A percentile compares a stretch with the other conserved stretches of the same genome.
Conservation (phyloP, 768 basidiomycete species). For the Lactarius evosmus region DNA sequence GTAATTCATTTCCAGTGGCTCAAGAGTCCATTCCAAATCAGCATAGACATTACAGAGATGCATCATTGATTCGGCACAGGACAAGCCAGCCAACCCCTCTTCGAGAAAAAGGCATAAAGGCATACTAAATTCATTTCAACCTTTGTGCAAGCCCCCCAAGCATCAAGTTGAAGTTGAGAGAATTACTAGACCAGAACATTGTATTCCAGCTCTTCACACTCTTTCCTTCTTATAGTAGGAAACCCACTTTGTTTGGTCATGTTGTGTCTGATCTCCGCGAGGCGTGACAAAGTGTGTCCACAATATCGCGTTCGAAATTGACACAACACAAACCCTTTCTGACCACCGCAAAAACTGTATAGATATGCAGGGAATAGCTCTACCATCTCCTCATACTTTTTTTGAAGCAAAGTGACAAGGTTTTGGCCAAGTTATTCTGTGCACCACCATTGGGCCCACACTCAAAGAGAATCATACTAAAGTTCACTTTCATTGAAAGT, state of each 20-base stretch:
- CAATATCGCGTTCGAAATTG: slow-evolving; percentile 36
- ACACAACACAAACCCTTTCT: too few species aligned
- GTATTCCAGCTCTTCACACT: slow-evolving; percentile 27
- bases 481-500: too few species aligned
- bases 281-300: slow-evolving; percentile 35
- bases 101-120: background rate
- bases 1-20: slow-evolving; percentile 26
- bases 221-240: slow-evolving; percentile 36
- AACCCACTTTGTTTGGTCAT: slow-evolving; percentile 31
- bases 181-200: too few species aligned
- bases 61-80: slow-evolving; percentile 6
- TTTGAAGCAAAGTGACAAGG: too few species aligned
- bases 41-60: slow-evolving; percentile 12
- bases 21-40: slow-evolving; percentile 27
- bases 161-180: too few species aligned
- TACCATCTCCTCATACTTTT: too few species aligned
- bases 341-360: too few species aligned
- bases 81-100: slow-evolving; percentile 15
- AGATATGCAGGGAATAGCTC: too few species aligned
- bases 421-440: too few species aligned
- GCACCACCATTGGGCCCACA: too few species aligned
- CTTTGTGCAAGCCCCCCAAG: too few species aligned
- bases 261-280: slow-evolving; percentile 30
- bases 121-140: slow-evolving; percentile 8
- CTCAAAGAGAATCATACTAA: too few species aligned